Conservation (phyloP, 768 basidiomycete species). For the Saitozyma sp. region DNA sequence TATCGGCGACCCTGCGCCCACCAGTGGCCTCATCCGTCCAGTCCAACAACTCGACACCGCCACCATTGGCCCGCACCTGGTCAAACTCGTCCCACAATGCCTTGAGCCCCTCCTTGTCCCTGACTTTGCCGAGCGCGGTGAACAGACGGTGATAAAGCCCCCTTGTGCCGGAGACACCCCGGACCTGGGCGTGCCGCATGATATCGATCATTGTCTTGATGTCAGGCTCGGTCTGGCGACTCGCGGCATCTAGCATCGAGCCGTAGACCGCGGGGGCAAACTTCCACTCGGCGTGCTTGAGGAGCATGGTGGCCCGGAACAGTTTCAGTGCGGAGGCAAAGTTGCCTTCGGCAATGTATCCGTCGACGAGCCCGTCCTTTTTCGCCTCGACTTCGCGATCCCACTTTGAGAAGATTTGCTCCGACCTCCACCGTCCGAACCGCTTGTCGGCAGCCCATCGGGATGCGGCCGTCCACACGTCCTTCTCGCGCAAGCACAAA, state of each 20-base stretch:
- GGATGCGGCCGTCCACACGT: conserved; percentile 60
- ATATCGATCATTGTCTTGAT: conserved; percentile 66
- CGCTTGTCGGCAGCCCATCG: conserved; percentile 51
- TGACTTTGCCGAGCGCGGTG: conserved; percentile 7
- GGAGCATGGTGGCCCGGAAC: conserved; percentile 61
- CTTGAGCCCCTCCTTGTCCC: conserved; percentile 7
- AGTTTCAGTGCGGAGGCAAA: conserved; percentile 70
- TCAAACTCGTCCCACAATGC: conserved; percentile 12
- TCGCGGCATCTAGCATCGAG: conserved; percentile 65
- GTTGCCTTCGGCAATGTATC: conserved; percentile 66
- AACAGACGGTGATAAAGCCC: conserved; percentile 22
- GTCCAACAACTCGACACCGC: not conserved
- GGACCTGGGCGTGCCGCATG: conserved; percentile 62
- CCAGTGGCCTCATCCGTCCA: conserved; percentile 22
- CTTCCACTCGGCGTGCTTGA: conserved; percentile 23
- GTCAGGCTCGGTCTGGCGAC: conserved; percentile 57
- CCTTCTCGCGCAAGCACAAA: conserved; percentile 67
- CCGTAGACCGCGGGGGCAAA: conserved; percentile 56
- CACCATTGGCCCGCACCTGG: conserved; percentile 1
- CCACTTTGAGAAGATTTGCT: conserved; percentile 3
- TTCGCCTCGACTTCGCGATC: not conserved
- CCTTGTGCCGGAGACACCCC: conserved; percentile 9
- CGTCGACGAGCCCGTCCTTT: conserved; percentile 44
- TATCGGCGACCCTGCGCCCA: conserved; percentile 17
- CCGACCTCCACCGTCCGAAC: conserved; percentile 29